These are phyloP conservation scores for Ilex paraguariensis DNA, from an alignment of 305 asterid genomes.

Conservation along the genomic window DNA sequence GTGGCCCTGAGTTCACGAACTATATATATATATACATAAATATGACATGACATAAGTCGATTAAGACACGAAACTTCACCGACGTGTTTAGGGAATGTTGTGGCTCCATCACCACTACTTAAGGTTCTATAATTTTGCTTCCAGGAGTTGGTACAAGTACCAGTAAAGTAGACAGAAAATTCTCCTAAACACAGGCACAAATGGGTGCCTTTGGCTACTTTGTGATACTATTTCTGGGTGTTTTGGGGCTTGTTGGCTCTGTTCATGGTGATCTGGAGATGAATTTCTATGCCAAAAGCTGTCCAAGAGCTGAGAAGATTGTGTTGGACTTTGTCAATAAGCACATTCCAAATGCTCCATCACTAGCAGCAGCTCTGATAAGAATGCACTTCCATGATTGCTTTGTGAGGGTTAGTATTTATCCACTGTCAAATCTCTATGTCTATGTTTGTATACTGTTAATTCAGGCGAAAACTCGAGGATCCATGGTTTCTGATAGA, in stretches of 20 bases:
- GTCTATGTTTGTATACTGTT: too few species aligned
- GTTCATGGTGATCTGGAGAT: slow-evolving; percentile 30
- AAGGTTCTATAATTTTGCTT: neutral
- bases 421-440: too few species aligned
- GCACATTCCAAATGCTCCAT: slow-evolving; percentile 60
- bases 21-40: too few species aligned
- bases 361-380: slow-evolving; percentile 55
- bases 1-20: too few species aligned
- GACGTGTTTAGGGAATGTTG: too few species aligned
- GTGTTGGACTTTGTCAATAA: slow-evolving; percentile 38
- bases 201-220: slow-evolving; percentile 21
- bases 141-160: neutral
- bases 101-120: neutral
- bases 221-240: slow-evolving; percentile 10
- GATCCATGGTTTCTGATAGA: too few species aligned
- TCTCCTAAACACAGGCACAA: neutral
- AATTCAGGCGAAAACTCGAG: too few species aligned
- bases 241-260: slow-evolving; percentile 18
- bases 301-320: slow-evolving; percentile 57
- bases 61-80: too few species aligned
- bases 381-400: slow-evolving; percentile 83
- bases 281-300: slow-evolving; percentile 43
- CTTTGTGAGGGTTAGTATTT: slow-evolving; percentile 55
- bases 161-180: neutral
- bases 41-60: too few species aligned